Conservation (phyloP, 768 basidiomycete species). For the Boletus sp. region DNA sequence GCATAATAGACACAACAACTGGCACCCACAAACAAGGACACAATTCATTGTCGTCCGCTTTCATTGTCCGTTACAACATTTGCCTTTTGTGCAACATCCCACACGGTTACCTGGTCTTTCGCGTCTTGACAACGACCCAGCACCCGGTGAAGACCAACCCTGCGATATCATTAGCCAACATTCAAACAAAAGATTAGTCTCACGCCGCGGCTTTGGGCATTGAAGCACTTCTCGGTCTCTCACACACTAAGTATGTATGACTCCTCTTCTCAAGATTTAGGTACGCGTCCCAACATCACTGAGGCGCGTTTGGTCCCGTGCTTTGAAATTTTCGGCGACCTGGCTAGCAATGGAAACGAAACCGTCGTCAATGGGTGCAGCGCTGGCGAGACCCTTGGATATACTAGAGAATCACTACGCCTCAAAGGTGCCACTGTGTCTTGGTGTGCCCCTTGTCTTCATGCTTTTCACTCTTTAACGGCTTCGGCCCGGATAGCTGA, state of each 20-base stretch:
- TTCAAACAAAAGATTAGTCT: not conserved
- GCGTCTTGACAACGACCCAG: not conserved
- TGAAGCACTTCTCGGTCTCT: not conserved
- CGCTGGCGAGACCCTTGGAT: not conserved
- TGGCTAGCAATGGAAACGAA: not conserved
- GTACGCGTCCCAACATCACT: not conserved
- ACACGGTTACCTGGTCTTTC: no score
- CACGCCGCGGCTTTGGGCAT: not conserved
- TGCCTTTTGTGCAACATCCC: slow-evolving; percentile 17
- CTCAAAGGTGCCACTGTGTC: not conserved
- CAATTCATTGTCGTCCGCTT: not conserved
- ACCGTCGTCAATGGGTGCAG: not conserved
- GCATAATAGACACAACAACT: not conserved
- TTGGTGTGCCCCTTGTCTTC: not conserved
- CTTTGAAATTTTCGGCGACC: not conserved
- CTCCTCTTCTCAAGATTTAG: not conserved
- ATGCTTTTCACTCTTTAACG: no score
- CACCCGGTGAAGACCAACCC: not conserved
- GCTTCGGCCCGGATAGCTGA: not conserved
- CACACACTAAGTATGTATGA: not conserved
- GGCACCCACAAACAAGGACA: slow-evolving; percentile 21
- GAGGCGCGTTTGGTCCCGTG: not conserved
- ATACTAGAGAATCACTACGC: not conserved
- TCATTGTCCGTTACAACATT: slow-evolving; percentile 25
- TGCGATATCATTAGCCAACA: no score